phyloP scores from a whole-genome alignment of 805 yeast genomes.

The Lachancea dasiensis region DNA sequence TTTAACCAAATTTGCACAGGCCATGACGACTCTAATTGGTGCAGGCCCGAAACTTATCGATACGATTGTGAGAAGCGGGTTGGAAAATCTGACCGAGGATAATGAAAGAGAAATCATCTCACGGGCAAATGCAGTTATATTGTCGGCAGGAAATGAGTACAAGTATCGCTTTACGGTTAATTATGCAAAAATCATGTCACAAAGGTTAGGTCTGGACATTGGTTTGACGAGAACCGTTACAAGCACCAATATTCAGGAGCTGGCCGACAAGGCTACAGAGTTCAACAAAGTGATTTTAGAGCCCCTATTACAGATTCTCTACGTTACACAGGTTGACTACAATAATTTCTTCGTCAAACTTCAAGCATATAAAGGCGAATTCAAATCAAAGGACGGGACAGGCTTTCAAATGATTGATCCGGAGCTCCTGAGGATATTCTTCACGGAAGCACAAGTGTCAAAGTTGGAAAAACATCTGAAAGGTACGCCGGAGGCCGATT shows the following conservation, averaged over 20 bases:
- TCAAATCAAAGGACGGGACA: slow-evolving; percentile 25
- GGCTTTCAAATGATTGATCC: slow-evolving; percentile 19
- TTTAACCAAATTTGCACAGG: slow-evolving; percentile 76
- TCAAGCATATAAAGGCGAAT: slow-evolving; percentile 43
- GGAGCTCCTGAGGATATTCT: slow-evolving; percentile 17
- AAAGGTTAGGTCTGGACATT: slow-evolving; percentile 60
- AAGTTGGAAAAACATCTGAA: slow-evolving; percentile 20
- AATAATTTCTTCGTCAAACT: slow-evolving; percentile 69
- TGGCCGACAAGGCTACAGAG: slow-evolving; percentile 13
- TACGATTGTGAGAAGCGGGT: slow-evolving; percentile 27
- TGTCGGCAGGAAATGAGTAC: slow-evolving; percentile 57
- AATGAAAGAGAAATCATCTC: slow-evolving; percentile 45
- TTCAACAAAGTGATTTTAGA: slow-evolving; percentile 38
- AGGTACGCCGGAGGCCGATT: slow-evolving; percentile 28
- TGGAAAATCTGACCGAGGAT: slow-evolving; percentile 41
- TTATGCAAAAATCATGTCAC: slow-evolving; percentile 52
- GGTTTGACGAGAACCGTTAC: slow-evolving; percentile 37
- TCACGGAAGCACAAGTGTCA: slow-evolving; percentile 14
- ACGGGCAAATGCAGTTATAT: slow-evolving; percentile 63
- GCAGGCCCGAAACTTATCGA: slow-evolving; percentile 51
- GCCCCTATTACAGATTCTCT: slow-evolving; percentile 56
- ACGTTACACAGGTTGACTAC: slow-evolving; percentile 64
- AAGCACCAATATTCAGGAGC: slow-evolving; percentile 14
- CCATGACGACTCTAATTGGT: slow-evolving; percentile 74
- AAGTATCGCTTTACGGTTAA: slow-evolving; percentile 53